Percentiles rank a stretch among this genome's conserved stretches.
Evolutionary conservation across 257 asterid species (phyloP).

Genomic region (Solanum sejunctum): DNA sequence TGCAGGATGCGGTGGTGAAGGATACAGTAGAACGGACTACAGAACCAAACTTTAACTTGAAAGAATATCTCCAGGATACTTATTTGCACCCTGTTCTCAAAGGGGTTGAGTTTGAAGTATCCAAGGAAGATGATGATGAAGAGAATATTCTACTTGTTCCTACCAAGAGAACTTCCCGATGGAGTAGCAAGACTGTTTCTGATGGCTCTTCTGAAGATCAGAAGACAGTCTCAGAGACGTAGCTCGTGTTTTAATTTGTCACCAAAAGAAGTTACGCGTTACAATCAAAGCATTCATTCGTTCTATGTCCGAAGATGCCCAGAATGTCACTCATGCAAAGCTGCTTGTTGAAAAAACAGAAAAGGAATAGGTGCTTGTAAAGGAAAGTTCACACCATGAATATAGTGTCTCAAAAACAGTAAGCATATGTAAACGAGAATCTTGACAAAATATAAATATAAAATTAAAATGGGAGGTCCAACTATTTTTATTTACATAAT

Average conservation of each 20-base stretch:
- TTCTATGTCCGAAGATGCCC: not conserved
- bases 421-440: not conserved
- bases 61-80: slow-evolving; percentile 32
- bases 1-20: slow-evolving; percentile 55
- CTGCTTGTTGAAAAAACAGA: not conserved
- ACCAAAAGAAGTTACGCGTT: not conserved
- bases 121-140: slow-evolving; percentile 11
- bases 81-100: slow-evolving; percentile 56
- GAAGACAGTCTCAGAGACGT: not conserved
- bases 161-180: slow-evolving; percentile 19
- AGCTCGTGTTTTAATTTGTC: not conserved
- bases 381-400: not conserved
- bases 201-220: slow-evolving; percentile 5
- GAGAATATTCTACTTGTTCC: slow-evolving; percentile 19
- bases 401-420: not conserved
- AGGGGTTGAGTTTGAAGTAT: slow-evolving; percentile 8
- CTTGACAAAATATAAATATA: not conserved
- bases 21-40: slow-evolving; percentile 54
- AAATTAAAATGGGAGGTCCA: too few species aligned
- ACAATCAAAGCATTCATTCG: not conserved
- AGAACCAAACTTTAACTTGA: slow-evolving; percentile 36
- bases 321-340: not conserved
- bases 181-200: slow-evolving; percentile 11
- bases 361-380: not conserved
- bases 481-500: not conserved